Conservation (phyloP, 2,329 filamentous ascomycete species). For the Arthrinium puccinioides region DNA sequence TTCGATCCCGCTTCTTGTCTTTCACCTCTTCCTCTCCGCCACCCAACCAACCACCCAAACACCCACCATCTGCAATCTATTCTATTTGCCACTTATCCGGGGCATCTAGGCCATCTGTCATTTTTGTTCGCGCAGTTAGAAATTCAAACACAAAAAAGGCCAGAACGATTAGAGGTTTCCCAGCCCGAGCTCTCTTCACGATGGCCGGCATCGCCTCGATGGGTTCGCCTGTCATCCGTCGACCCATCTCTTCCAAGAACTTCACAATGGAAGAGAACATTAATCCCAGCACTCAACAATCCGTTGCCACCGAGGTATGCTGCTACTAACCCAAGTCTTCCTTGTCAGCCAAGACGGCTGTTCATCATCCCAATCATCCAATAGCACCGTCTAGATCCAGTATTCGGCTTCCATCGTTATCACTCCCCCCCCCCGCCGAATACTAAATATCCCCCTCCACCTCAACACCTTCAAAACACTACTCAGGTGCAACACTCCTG, state of each 20-base stretch:
- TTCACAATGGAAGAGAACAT: conserved; percentile 27
- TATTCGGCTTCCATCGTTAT: no score
- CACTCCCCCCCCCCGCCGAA: not conserved
- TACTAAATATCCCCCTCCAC: not conserved
- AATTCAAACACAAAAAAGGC: conserved; percentile 7
- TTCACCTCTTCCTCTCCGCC: conserved; percentile 8
- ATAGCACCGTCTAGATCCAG: no score
- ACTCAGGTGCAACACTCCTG: no score
- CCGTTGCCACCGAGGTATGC: conserved; percentile 22
- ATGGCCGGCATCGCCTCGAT: conserved; percentile 34
- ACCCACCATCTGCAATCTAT: conserved; percentile 17
- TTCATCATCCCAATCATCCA: no score
- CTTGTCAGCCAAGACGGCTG: no score
- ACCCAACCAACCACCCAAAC: conserved; percentile 6
- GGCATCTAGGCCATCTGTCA: conserved; percentile 19
- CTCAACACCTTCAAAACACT: no score
- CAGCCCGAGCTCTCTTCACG: conserved; percentile 9
- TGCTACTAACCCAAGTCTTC: no score
- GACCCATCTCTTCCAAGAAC: conserved; percentile 23
- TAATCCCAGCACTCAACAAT: conserved; percentile 28
- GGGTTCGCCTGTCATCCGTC: conserved; percentile 34
- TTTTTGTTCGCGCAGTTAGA: conserved; percentile 17
- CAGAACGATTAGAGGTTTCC: conserved; percentile 4
- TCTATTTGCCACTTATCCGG: conserved; percentile 19
- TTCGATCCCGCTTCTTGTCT: no score